Evolutionary conservation across 768 basidiomycete species (phyloP), one percentile per base, ranked within the genome.

Genomic region (Hypholoma sublateritium): DNA sequence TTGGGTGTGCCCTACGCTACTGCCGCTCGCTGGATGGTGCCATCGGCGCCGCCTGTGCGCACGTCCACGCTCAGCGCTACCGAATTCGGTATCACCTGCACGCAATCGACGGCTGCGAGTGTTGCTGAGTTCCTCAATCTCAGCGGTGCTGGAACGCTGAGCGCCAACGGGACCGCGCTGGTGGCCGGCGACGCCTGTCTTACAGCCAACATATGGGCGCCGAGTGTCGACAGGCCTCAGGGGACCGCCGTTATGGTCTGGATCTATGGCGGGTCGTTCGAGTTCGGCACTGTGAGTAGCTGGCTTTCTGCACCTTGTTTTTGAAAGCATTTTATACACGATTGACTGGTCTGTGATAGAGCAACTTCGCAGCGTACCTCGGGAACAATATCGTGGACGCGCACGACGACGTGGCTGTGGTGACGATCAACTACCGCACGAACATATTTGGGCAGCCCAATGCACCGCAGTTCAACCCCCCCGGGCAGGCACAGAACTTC

Each of bases 381-480:
- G 74, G 72, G 1, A 42, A 65, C 24, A 69, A 66, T 32, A 59
- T 76, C 28, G 74, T 74, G 9, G 59, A 63, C 25, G 70, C 72
- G 42, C 59, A 70, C 32, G 71, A 74, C 37, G 73, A 74, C 48
- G 65, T 76, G 55, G 67, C 69, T 0, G 53, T 74, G 24, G 73
- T 76, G 8, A 68, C 70, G 0, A 69, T 75, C 59, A 77, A 77
- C 55, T 76, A 77, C 53, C 67, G 76, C 14, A 57, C 68, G 13
- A 76, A 75, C 46, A 71, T 77, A 19, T 75, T 77, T 50, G 74
- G 75, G 2, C 71, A 70, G 53, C 76, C 76, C 1, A 70, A 68
- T 48, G 74, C 75, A 6, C 74, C 76, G 16, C 74, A 77, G 51
- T 69, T 75, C 25, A 56, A 57, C 25, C 59, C 54, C 17, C 51